A percentile compares a stretch with the other conserved stretches of the same genome.
These are phyloP conservation scores for Mitragyna speciosa DNA, from an alignment of 257 asterid species.

Conservation along the genomic window DNA sequence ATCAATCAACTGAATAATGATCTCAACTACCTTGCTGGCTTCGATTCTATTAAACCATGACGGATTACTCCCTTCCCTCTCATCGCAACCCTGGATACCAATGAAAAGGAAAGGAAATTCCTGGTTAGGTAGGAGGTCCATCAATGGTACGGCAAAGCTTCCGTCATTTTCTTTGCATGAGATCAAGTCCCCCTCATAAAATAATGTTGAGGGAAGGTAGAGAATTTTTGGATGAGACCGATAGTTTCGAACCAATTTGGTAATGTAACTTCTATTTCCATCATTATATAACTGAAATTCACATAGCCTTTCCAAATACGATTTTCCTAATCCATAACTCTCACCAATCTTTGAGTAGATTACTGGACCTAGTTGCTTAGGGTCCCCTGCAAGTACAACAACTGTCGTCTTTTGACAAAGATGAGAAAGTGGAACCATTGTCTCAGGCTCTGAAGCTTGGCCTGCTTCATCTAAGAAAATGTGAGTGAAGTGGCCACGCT, in stretches of 20 bases:
- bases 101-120: conserved; percentile 77
- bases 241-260: conserved; percentile 67
- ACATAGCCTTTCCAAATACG: conserved; percentile 78
- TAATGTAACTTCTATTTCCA: conserved; percentile 48
- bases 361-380: conserved; percentile 90
- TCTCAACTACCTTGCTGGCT: conserved; percentile 87
- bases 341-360: conserved; percentile 69
- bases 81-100: conserved; percentile 90
- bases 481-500: conserved; percentile 70
- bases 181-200: conserved; percentile 64
- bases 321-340: conserved; percentile 64
- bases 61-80: conserved; percentile 91
- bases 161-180: conserved; percentile 56
- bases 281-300: conserved; percentile 43
- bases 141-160: conserved; percentile 27
- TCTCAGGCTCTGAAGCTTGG: conserved; percentile 96
- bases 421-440: conserved; percentile 84
- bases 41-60: conserved; percentile 95
- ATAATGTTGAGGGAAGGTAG: conserved; percentile 69
- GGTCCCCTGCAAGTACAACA: conserved; percentile 92
- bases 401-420: conserved; percentile 42
- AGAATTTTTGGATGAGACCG: conserved; percentile 76
- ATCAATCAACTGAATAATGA: conserved; percentile 41
- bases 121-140: conserved; percentile 57
- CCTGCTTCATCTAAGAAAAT: conserved; percentile 98